Percentiles rank a stretch among this genome's conserved stretches.
These are phyloP conservation scores for Phytophthora pseudosyringae DNA, from an alignment of 352 stramenopile genomes.

Conservation along the genomic window DNA sequence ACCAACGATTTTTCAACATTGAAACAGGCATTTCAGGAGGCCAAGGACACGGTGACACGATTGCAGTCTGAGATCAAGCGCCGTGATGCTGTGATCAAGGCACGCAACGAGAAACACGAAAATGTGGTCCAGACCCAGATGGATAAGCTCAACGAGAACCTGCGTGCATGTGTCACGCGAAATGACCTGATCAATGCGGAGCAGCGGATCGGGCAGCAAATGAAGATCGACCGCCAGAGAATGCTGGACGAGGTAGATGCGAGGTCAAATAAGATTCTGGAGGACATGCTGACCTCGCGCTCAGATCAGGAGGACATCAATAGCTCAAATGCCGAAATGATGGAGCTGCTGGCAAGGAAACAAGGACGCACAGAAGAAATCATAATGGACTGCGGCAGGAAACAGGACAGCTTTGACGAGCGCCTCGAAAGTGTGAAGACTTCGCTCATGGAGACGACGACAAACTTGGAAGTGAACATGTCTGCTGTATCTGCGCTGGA, in stretches of 20 bases:
- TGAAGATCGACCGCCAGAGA: slow-evolving; percentile 65
- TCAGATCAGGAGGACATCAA: slow-evolving; percentile 88
- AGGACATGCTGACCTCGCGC: slow-evolving; percentile 62
- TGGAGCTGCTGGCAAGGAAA: slow-evolving; percentile 61
- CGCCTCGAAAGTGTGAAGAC: slow-evolving; percentile 47
- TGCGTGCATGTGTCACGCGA: slow-evolving; percentile 74
- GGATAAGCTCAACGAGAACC: slow-evolving; percentile 80
- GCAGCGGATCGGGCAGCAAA: slow-evolving; percentile 76
- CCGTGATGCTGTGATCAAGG: slow-evolving; percentile 77
- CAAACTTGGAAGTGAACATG: slow-evolving; percentile 53
- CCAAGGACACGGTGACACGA: slow-evolving; percentile 72
- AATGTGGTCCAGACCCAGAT: slow-evolving; percentile 70
- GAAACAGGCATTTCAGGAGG: slow-evolving; percentile 68
- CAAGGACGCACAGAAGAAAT: slow-evolving; percentile 62
- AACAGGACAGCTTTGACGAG: slow-evolving; percentile 48
- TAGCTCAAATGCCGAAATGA: slow-evolving; percentile 70
- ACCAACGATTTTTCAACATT: slow-evolving; percentile 75
- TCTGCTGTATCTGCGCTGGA: slow-evolving; percentile 48
- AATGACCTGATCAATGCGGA: slow-evolving; percentile 83
- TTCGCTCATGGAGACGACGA: slow-evolving; percentile 62
- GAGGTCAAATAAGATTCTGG: slow-evolving; percentile 69
- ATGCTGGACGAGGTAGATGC: slow-evolving; percentile 69
- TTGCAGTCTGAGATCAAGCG: slow-evolving; percentile 86
- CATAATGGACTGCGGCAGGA: slow-evolving; percentile 59
- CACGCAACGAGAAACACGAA: slow-evolving; percentile 82